These are phyloP conservation scores for Cadophora sp. DNA, from an alignment of 2,329 filamentous ascomycete species.

Conservation along the genomic window DNA sequence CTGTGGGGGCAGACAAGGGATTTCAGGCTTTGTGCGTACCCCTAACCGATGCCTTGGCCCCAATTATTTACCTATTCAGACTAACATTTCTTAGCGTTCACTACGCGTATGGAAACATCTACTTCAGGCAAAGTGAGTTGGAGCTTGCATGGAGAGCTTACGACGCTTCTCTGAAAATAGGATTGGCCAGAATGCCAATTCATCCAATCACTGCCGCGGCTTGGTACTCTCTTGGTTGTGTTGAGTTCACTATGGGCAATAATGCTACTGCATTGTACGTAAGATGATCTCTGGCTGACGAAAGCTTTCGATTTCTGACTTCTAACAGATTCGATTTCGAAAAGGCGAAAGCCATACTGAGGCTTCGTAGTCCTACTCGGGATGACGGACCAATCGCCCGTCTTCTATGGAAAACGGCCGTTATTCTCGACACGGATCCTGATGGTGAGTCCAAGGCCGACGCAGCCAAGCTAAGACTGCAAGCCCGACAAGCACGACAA, in stretches of 20 bases:
- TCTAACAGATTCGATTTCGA: background rate
- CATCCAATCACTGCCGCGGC: constrained; percentile 32
- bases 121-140: constrained; percentile 24
- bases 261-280: constrained; percentile 22
- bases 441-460: background rate
- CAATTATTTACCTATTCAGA: background rate
- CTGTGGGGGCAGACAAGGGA: constrained; percentile 22
- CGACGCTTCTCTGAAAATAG: constrained; percentile 23
- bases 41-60: too few species aligned
- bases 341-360: background rate
- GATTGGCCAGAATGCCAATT: constrained; percentile 24
- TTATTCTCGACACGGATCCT: background rate
- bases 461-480: background rate
- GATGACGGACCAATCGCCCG: background rate
- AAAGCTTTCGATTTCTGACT: background rate
- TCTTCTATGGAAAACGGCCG: background rate
- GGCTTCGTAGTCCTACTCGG: background rate
- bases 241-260: constrained; percentile 18
- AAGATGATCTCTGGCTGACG: background rate
- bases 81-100: constrained; percentile 22
- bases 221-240: constrained; percentile 29
- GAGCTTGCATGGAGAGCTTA: constrained; percentile 15
- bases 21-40: constrained; percentile 28
- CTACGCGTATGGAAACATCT: constrained; percentile 33
- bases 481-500: background rate